Base-by-base conservation (phyloP, 2,329 filamentous ascomycete genomes). In the Xylariales sp. region DNA sequence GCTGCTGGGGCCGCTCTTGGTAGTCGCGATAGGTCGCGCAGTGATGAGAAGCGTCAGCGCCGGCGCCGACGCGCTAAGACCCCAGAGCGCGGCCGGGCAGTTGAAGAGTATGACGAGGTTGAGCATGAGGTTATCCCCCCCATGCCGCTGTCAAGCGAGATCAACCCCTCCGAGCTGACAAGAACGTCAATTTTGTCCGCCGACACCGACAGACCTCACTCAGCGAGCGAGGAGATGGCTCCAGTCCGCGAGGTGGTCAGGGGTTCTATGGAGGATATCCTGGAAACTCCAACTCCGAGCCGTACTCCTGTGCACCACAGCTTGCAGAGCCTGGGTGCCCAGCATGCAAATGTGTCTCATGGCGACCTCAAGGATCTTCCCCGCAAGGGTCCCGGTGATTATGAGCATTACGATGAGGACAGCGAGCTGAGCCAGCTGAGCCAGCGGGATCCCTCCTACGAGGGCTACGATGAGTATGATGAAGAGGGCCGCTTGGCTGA, bases 121-220 rank as follows among this genome's bases (percentile, higher is more conserved):
- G 67, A 76, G 42, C 72, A 78, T 36, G 69, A 80, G 33, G 76
- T 86, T 8, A 60, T 64, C 5, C 84, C 89, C 6, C 87, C 87
- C 5, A 88, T 96, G 83, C 91, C 91, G 3, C 73, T 95, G 45
- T 83, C 85, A 61, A 95, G 90, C 61, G 87, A 88, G 40, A 78
- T 95, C 40, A 85, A 87, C 47, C 79, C 85, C 29, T 95, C 91
- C 0, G 90, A 96, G 36, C 63, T 96, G 39, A 97, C 91, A 1
- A 76, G 91, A 50, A 85, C 85, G 13, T 96, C 91, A 0, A 87
- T 97, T 38, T 65, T 93, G 14, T 93, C 90, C 5, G 85, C 87
- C 20, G 81, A 85, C 19, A 87, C 86, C 0, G 87, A 88, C 46
- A 70, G 81, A 36, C 83, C 86, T 13, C 72, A 76, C 32, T 87